A percentile compares a stretch with the other conserved stretches of the same genome.
Conservation (phyloP, 805 yeast genomes). For the Yarrowia sp. region DNA sequence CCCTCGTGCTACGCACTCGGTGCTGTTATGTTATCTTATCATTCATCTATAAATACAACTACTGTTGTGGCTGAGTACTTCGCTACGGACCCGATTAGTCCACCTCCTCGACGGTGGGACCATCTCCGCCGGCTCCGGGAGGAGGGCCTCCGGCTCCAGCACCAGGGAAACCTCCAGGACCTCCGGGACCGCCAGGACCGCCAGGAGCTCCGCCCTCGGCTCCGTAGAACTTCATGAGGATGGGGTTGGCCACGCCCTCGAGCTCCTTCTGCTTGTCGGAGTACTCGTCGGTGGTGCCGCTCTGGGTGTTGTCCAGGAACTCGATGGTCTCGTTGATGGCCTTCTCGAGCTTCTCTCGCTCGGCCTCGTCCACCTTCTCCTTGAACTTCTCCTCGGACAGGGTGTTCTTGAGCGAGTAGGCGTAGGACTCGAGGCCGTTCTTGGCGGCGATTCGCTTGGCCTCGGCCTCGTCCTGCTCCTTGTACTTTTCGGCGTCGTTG, state of each 20-base stretch:
- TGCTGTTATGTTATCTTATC: not conserved
- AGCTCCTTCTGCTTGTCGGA: conserved; percentile 35
- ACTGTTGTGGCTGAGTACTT: not conserved
- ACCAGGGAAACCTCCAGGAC: conserved; percentile 25
- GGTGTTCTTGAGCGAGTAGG: conserved; percentile 89
- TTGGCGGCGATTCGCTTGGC: conserved; percentile 90
- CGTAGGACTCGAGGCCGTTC: conserved; percentile 94
- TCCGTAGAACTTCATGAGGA: conserved; percentile 26
- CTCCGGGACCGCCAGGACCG: not conserved
- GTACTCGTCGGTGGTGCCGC: conserved; percentile 22
- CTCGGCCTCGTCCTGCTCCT: conserved; percentile 96
- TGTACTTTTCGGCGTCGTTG: conserved; percentile 95
- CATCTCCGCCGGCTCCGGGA: conserved; percentile 16
- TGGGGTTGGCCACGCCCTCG: conserved; percentile 26
- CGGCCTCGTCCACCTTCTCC: conserved; percentile 29
- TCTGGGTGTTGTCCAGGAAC: conserved; percentile 29
- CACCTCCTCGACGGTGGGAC: conserved; percentile 28
- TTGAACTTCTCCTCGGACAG: conserved; percentile 42
- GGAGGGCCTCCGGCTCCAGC: conserved; percentile 18
- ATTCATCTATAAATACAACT: conserved; percentile 23
- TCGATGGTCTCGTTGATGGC: conserved; percentile 32
- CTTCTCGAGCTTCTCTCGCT: conserved; percentile 29
- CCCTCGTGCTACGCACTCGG: too few relatives aligned
- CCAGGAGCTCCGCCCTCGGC: conserved; percentile 30
- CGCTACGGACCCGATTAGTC: conserved; percentile 8